Evolutionary conservation across 129 eudicot species (phyloP), one percentile per base, ranked within the genome.

Genomic region (Flaveria linearis): DNA sequence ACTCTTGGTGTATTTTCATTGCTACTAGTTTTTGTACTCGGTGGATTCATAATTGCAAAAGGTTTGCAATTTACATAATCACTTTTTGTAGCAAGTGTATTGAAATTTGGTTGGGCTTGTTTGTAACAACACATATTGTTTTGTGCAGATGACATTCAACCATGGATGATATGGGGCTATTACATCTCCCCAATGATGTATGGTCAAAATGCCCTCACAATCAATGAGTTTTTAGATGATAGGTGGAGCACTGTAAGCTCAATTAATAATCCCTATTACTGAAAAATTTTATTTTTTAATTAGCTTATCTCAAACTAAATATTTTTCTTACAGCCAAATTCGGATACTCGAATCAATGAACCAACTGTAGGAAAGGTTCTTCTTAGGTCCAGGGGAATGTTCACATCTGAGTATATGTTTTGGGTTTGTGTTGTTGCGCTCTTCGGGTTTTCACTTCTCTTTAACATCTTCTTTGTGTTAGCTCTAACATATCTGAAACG

Each of bases 111-210:
- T 45, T 45, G 14, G 3, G 50, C 13, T 45, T 45, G 50, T 1
- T 8, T 8, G 3, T 45, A 45, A 45, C 50, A 45, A 45, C 50
- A 45, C 13, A 2, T 45, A 2, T 45, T 45, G 50, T 45, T 45
- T 45, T 43, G 9, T 87, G 53, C 82, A 91, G 97, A 88, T 81
- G 97, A 91, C 82, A 79, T 91, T 65, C 65, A 74, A 16, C 78
- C 91, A 66, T 89, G 98, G 98, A 79, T 90, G 94, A 81, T 74
- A 28, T 92, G 96, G 96, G 98, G 86, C 41, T 92, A 84, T 56
- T 92, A 88, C 58, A 4, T 83, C 72, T 92, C 98, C 33, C 98
- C 98, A 47, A 83, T 92, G 90, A 85, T 80, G 86, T 92, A 92
- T 68, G 98, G 90, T 74, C 98, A 90, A 78, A 90, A 89, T 53